Evolutionary conservation across 2,329 filamentous ascomycete genomes (phyloP).

Genomic region (Fusarium sp.): DNA sequence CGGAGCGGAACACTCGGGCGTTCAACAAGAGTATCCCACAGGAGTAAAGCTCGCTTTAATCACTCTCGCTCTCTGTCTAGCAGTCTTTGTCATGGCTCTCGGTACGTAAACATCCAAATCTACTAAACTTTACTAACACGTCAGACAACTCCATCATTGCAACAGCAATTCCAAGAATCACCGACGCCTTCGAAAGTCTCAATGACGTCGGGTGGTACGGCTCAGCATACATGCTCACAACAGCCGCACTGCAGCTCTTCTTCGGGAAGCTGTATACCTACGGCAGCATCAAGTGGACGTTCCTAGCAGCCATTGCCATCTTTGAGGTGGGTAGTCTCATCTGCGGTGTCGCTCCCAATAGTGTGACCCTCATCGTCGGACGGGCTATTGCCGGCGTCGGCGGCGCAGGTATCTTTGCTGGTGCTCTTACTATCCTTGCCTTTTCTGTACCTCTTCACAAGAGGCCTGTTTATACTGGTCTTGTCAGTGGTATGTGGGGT

Average conservation of each 20-base stretch:
- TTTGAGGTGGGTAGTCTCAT: constrained; percentile 59
- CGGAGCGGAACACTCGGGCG: background rate
- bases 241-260: constrained; percentile 54
- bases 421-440: constrained; percentile 56
- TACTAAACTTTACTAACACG: constrained; percentile 3
- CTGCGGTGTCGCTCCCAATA: constrained; percentile 51
- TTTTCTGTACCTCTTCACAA: constrained; percentile 50
- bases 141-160: constrained; percentile 56
- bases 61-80: constrained; percentile 52
- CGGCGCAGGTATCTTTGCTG: constrained; percentile 60
- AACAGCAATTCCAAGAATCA: constrained; percentile 58
- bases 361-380: constrained; percentile 50
- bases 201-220: constrained; percentile 64
- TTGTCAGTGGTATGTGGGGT: constrained; percentile 56
- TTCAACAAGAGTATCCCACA: constrained; percentile 39
- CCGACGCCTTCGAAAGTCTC: constrained; percentile 56
- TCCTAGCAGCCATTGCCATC: constrained; percentile 52
- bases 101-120: constrained; percentile 37
- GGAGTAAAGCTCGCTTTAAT: constrained; percentile 49
- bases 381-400: constrained; percentile 54
- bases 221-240: constrained; percentile 56
- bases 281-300: constrained; percentile 56
- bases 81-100: constrained; percentile 56
- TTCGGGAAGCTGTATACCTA: constrained; percentile 59
- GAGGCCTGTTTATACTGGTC: constrained; percentile 53